Base-by-base conservation (phyloP, 257 asterid species). In the Nicotiana knightiana region DNA sequence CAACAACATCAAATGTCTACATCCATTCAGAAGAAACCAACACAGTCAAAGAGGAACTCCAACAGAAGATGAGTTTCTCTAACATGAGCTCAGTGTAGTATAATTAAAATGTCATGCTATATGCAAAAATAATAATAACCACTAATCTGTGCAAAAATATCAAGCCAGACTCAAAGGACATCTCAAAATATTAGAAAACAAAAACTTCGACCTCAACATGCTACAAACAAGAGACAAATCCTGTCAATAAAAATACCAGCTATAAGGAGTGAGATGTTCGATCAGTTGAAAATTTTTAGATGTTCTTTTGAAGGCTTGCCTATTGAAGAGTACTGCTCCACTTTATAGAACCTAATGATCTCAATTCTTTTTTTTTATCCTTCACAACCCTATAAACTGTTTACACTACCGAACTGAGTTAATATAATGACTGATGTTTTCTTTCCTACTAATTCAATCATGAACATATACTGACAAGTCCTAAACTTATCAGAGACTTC, bases 1-100 rank as follows among this genome's bases (percentile, higher is more conserved):
- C 98, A 81, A 95, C 97, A 78, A 98, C 98, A 92, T 95, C 98
- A 87, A 95, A 95, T 16, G 98, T 95, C 98, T 95, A 57, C 57
- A 78, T 77, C 68, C 55, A 86, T 77, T 77, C 66, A 48, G 30
- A 35, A 61, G 57, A 33, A 83, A 85, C 82, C 85, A 84, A 73
- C 35, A 46, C 46, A 67, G 59, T 51, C 37, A 51, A 76, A 39
- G 33, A 83, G 35, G 62, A 46, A 32, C 67, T 75, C 63, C 80
- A 51, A 9, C 62, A 68, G 81, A 39, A 63, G 15, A 55, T 39
- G 77, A 33, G 76, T 51, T 37, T 76, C 64, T 71, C 77, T 21
- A 58, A 28, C n/a, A 58, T 9, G 70, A 21, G 24, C 24, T 39
- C 58, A 68, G 5, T 4, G 57, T 39, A 37, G 77, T 10, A 39